A percentile compares a stretch with the other conserved stretches of the same genome.
These are phyloP conservation scores for Ogataea minuta DNA, from an alignment of 805 yeast genomes.

Conservation along the genomic window DNA sequence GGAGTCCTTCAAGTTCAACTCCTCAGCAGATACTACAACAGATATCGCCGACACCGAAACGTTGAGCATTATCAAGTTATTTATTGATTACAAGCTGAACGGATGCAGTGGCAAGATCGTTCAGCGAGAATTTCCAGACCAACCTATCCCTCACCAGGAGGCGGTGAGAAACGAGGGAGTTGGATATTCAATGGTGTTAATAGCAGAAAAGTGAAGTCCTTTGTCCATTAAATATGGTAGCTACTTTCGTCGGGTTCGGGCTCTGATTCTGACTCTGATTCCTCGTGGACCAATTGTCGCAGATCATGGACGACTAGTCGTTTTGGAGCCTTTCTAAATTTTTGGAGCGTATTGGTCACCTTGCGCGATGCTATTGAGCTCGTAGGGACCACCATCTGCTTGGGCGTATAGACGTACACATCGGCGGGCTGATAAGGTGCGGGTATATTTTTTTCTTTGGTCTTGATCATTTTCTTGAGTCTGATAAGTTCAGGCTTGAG, in stretches of 20 bases:
- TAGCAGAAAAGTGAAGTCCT: slow-evolving; percentile 27
- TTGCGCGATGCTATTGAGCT: slow-evolving; percentile 1
- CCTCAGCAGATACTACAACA: not conserved
- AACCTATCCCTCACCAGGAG: slow-evolving; percentile 2
- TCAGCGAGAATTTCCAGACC: slow-evolving; percentile 13
- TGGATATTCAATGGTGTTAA: slow-evolving; percentile 24
- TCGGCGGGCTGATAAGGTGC: slow-evolving; percentile 19
- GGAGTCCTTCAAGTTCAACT: slow-evolving; percentile 14
- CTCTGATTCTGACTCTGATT: not conserved
- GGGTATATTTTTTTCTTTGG: slow-evolving; percentile 2
- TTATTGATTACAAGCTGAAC: slow-evolving; percentile 33
- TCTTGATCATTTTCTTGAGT: slow-evolving; percentile 3
- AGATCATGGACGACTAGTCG: slow-evolving; percentile 6
- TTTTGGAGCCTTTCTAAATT: not conserved
- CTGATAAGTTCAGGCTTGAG: slow-evolving; percentile 9
- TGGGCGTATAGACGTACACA: slow-evolving; percentile 43
- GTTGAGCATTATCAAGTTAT: slow-evolving; percentile 26
- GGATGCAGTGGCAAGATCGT: slow-evolving; percentile 27
- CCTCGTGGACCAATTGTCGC: slow-evolving; percentile 1
- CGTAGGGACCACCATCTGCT: slow-evolving; percentile 40
- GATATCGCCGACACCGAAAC: slow-evolving; percentile 13
- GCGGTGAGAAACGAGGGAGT: slow-evolving; percentile 25
- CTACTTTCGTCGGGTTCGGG: too few relatives aligned
- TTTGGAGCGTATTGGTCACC: not conserved
- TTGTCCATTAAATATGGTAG: too few relatives aligned